Evolutionary conservation across 108 stramenopile species (phyloP), one percentile per base, ranked within the genome.

Genomic region (Licmophora abbreviata): DNA sequence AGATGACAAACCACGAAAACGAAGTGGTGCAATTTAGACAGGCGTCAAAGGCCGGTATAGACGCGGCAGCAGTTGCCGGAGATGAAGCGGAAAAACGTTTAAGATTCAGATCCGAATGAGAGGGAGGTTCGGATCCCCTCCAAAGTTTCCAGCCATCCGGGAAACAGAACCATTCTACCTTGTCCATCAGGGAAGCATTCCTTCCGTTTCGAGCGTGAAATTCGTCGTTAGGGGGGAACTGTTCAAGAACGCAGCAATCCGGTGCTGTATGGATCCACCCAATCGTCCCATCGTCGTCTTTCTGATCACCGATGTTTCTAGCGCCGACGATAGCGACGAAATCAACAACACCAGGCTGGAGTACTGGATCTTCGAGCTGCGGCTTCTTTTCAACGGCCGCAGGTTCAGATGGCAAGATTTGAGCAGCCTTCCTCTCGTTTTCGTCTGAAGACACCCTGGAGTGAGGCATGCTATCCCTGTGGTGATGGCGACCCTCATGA

Each of bases 161-260:
- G 63, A 85, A 92, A 48, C 79, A 83, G 50, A 86, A 92, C 85
- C 85, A 92, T 55, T 92, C 83, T 0, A 79, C 52, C 61, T 83
- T 81, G 29, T 86, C 76, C 21, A 77, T 73, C 14, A 91, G 43
- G 1, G 61, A 56, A 8, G 68, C 70, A 44, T 69, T 79, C 18
- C 74, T 41, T 22, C 81, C 81, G 26, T 68, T 63, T 7, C 73
- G 64, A 0, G 48, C 20, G 50, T 92, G 83, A 72, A 76, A 92
- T 7, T 80, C 83, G 44, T 83, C 71, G 46, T 60, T 57, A 2
- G 80, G 76, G 20, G 88, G 88, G 50, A 83, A 92, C 35, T 79
- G 78, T 44, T 92, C 89, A 44, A 92, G 42, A 14, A 87, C 65
- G 27, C 68, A 60, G 53, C 76, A 87, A 51, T 87, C 83, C 0